A percentile compares a stretch with the other conserved stretches of the same genome.
These are phyloP conservation scores for Priceomyces melissophilus DNA, from an alignment of 805 yeast genomes.

Conservation along the genomic window DNA sequence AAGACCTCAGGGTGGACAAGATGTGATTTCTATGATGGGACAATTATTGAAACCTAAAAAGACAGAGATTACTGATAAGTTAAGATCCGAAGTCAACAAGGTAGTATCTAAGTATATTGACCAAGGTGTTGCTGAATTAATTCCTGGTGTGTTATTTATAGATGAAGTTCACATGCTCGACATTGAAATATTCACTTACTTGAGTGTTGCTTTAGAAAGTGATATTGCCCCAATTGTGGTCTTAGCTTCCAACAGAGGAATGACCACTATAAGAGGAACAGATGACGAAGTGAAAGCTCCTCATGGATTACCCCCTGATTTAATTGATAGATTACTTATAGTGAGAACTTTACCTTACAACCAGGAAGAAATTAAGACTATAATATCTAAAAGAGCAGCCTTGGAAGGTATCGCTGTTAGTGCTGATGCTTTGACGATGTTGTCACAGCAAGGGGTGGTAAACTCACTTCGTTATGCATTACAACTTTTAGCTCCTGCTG, in stretches of 20 bases:
- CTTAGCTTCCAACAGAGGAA: slow-evolving; percentile 92
- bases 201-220: slow-evolving; percentile 91
- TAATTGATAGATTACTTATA: slow-evolving; percentile 85
- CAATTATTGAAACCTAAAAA: slow-evolving; percentile 93
- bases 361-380: slow-evolving; percentile 75
- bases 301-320: slow-evolving; percentile 95
- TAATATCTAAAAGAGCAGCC: slow-evolving; percentile 76
- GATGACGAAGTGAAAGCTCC: slow-evolving; percentile 79
- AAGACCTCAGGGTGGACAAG: slow-evolving; percentile 96
- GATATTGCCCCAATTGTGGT: slow-evolving; percentile 92
- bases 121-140: slow-evolving; percentile 96
- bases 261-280: slow-evolving; percentile 89
- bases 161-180: slow-evolving; percentile 99
- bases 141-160: slow-evolving; percentile 96
- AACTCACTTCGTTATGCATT: slow-evolving; percentile 89
- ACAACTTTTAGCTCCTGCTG: slow-evolving; percentile 88
- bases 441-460: slow-evolving; percentile 69
- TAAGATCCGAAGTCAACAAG: slow-evolving; percentile 89
- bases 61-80: slow-evolving; percentile 94
- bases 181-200: slow-evolving; percentile 91
- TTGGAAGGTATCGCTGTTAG: slow-evolving; percentile 70
- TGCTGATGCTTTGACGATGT: slow-evolving; percentile 65
- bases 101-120: slow-evolving; percentile 95
- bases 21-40: slow-evolving; percentile 93
- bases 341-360: slow-evolving; percentile 89